Percentiles rank a stretch among this genome's conserved stretches.
phyloP scores from a whole-genome alignment of 192 early-diverging fungal genomes.

The Obelidium mucronatum region DNA sequence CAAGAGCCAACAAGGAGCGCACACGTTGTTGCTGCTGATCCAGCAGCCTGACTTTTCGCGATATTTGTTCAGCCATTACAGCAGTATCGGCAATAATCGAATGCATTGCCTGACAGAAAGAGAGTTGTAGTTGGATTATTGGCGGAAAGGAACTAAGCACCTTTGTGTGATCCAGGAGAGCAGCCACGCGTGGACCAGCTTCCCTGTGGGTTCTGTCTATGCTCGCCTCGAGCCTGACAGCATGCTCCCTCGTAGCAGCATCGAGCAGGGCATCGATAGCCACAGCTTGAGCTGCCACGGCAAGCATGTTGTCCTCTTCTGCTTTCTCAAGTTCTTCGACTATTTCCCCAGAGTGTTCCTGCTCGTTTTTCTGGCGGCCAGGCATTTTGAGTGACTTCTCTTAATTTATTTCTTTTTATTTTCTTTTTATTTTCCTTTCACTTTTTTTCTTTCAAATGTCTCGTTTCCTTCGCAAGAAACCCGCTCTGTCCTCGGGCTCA shows the following conservation, averaged over 20 bases:
- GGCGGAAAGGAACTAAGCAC: background rate
- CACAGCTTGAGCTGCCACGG: background rate
- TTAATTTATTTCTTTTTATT: too few species aligned
- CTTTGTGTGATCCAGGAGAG: background rate
- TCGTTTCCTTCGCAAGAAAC: constrained; percentile 25
- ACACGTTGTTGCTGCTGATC: constrained; percentile 76
- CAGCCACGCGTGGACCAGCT: background rate
- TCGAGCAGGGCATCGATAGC: constrained; percentile 3
- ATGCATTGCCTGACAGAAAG: constrained; percentile 12
- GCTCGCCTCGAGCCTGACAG: background rate
- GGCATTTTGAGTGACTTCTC: too few species aligned
- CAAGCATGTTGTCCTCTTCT: background rate
- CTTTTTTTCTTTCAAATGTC: constrained; percentile 60
- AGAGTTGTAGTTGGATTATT: background rate
- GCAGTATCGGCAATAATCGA: constrained; percentile 69
- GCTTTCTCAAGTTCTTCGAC: background rate
- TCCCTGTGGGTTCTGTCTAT: background rate
- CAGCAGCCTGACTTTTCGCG: constrained; percentile 82
- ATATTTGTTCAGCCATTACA: constrained; percentile 80
- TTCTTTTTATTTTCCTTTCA: constrained; percentile 79
- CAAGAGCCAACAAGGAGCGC: constrained; percentile 69
- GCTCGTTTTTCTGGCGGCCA: too few species aligned
- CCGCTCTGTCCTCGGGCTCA: constrained; percentile 8
- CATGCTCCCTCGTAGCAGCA: background rate
- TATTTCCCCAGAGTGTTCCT: too few species aligned